Evolutionary conservation across 2,329 filamentous ascomycete genomes (phyloP), one percentile per base, ranked within the genome.

Genomic region (Pseudopithomyces chartarum): DNA sequence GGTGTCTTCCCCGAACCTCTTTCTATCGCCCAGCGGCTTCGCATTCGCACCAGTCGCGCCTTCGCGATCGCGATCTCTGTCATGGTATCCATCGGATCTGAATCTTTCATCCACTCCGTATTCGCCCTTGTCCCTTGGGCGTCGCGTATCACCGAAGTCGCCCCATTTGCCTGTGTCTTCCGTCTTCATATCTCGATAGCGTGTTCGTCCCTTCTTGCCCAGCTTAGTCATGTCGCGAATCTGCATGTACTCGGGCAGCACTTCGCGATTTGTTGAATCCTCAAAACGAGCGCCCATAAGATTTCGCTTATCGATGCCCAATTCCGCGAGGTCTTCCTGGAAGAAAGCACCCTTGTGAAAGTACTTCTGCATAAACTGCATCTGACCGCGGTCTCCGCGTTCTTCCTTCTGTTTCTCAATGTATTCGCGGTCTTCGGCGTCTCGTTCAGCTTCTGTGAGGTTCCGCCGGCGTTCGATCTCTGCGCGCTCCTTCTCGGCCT

Each of bases 321-420:
- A 87, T 15, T 86, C 87, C 65, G 88, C 86, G 50, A 88, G 84
- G 66, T 96, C 90, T 51, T 93, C 91, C 64, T 90, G 90, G 81
- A 91, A 98, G 80, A 98, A 99, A 15, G 95, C 95, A 47, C 95
- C 95, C 79, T 93, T 94, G 82, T 99, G 95, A 77, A 91, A 93
- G 79, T 98, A 99, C 73, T 93, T 92, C 72, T 97, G 93, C 90
- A 98, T 91, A 75, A 87, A 97, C 1, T 85, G 85, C 83, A 95
- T 91, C 77, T 94, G 90, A 52, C 92, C 92, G 58, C 89, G 88
- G 49, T 82, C 59, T 67, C 91, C 90, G 22, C 81, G 80, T 61
- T 96, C 92, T 60, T 90, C 90, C 65, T 89, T 87, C 76, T 98
- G 94, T 63, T 84, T 82, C 1, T 88, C 87, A 17, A 98, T 79